Base-by-base conservation (phyloP, 352 stramenopile species). In the Aphanomyces astaci region DNA sequence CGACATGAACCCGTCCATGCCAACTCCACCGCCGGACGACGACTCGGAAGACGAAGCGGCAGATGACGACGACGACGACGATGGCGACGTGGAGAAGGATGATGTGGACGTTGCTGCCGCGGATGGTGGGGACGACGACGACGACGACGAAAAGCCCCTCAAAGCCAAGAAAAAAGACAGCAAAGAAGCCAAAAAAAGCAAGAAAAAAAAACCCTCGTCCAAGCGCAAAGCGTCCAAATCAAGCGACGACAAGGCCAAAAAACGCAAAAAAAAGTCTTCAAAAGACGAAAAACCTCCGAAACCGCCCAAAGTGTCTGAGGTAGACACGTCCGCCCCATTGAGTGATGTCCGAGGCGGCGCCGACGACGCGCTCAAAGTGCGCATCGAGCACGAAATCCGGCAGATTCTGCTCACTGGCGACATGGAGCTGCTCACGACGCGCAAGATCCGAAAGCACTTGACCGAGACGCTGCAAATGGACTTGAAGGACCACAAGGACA, bases 361-460 rank as follows among this genome's bases (percentile, higher is more conserved):
- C 56, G 75, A 74, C 0, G 76, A 87, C 28, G 73, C 72, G 33
- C 66, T 94, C 2, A 83, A 73, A 25, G 77, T 75, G 2, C 56
- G 88, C 11, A 68, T 94, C 10, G 86, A 94, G 63, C 81, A 80
- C 33, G 84, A 92, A 68, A 94, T 94, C 56, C 80, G 82, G 15
- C 87, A 81, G 78, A 90, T 94, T 49, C 68, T 94, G 0, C 72
- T 78, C 2, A 91, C 91, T 51, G 89, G 78, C 53, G 76, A 81
- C 36, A 89, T 92, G 59, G 84, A 94, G 30, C 82, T 90, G 56
- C 88, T 94, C 77, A 94, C 86, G 3, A 94, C 86, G 4, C 88
- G 89, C 64, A 94, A 76, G 9, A 78, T 94, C 52, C 74, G 86
- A 33, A 89, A 90, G 60, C 45, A 89, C 65, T 73, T 94, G 0